A percentile compares a stretch with the other conserved stretches of the same genome.
phyloP scores from a whole-genome alignment of 2,329 filamentous ascomycete genomes.

The Aspergillus caelatus region DNA sequence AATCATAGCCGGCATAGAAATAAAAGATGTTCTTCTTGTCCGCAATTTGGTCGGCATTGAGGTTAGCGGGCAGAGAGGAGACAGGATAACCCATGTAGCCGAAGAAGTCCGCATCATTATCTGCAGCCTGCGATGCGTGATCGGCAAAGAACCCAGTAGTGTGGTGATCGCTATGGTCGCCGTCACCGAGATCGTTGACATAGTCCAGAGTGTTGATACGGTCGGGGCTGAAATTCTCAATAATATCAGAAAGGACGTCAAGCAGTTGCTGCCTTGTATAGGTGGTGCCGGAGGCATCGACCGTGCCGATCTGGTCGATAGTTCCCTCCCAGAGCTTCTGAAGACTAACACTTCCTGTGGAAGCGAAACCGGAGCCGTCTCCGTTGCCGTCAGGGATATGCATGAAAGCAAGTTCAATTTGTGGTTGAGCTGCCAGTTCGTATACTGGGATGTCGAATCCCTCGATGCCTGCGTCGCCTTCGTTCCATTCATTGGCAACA shows the following conservation, averaged over 20 bases:
- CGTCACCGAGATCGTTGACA: constrained; percentile 13
- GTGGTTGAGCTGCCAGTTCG: constrained; percentile 6
- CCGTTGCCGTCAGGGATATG: constrained; percentile 19
- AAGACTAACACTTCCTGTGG: constrained; percentile 13
- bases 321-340: constrained; percentile 18
- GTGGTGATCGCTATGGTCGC: constrained; percentile 22
- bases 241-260: constrained; percentile 6
- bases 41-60: constrained; percentile 2
- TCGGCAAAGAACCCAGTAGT: constrained; percentile 15
- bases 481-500: constrained; percentile 14
- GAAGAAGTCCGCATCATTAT: neutral
- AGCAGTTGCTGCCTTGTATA: constrained; percentile 17
- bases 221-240: constrained; percentile 11
- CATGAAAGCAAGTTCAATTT: constrained; percentile 19
- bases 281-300: constrained; percentile 6
- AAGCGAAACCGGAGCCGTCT: constrained; percentile 16
- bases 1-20: constrained; percentile 11
- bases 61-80: neutral
- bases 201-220: constrained; percentile 21
- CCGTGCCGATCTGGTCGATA: constrained; percentile 11
- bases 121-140: neutral
- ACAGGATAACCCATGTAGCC: constrained; percentile 13
- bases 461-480: constrained; percentile 13
- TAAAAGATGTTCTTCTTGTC: constrained; percentile 16
- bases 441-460: constrained; percentile 15